These are phyloP conservation scores for Cladosporium cucumerinum DNA, from an alignment of 2,329 filamentous ascomycete species.

Conservation along the genomic window DNA sequence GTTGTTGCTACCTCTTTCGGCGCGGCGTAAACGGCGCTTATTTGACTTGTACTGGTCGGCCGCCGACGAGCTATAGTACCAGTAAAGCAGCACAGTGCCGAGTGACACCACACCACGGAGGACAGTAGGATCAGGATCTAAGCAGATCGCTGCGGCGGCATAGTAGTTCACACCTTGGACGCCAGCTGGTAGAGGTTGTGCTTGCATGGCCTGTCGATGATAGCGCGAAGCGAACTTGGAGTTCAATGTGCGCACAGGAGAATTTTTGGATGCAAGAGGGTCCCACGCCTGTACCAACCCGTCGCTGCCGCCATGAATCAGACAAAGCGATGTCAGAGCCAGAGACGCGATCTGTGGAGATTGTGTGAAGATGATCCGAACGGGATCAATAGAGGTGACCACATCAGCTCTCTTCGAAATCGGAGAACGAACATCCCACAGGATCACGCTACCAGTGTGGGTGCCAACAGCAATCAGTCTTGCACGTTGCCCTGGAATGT, in stretches of 20 bases:
- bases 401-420: conserved; percentile 53
- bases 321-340: conserved; percentile 77
- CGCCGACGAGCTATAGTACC: conserved; percentile 83
- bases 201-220: conserved; percentile 68
- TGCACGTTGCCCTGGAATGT: conserved; percentile 80
- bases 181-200: conserved; percentile 63
- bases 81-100: conserved; percentile 83
- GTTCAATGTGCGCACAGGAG: conserved; percentile 81
- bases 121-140: conserved; percentile 83
- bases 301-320: conserved; percentile 92
- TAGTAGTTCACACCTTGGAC: conserved; percentile 69
- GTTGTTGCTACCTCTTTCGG: conserved; percentile 61
- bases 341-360: conserved; percentile 83
- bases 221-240: conserved; percentile 78
- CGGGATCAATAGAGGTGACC: conserved; percentile 61
- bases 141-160: conserved; percentile 75
- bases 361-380: conserved; percentile 84
- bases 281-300: conserved; percentile 97
- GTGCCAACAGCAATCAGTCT: conserved; percentile 81
- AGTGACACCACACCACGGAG: conserved; percentile 84
- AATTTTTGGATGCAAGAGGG: conserved; percentile 74
- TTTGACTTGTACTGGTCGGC: conserved; percentile 70
- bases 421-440: conserved; percentile 80
- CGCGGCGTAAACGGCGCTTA: conserved; percentile 74
- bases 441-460: conserved; percentile 66